Base-by-base conservation (phyloP, 768 basidiomycete genomes). In the Amanita inopinata region DNA sequence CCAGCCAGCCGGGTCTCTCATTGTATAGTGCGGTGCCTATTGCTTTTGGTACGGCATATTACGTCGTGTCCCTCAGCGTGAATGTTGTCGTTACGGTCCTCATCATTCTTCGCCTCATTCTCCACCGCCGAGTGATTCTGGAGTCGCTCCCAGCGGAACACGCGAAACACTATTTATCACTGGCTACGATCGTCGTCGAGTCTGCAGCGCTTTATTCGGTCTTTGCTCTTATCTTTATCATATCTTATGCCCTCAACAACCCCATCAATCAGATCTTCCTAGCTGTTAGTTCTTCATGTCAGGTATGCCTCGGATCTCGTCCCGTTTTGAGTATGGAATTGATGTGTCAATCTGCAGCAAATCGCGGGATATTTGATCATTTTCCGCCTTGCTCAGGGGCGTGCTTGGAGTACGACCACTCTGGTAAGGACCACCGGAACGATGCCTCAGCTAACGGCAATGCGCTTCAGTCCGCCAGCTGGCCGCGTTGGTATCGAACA, bases 321-420 rank as follows among this genome's bases (percentile, higher is more conserved):
- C 8, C 9, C 33, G 3, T 14, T 2, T 18, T 0, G 9, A 0
- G 18, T 42, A 15, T 9, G 5, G 4, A 24, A 43, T 54, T 40
- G 40, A 56, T 60, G 15, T 61, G 49, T 31, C 19, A 11, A 8
- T 30, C 17, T 6, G 46, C 47, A 72, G 70, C 61, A 68, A 55
- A 63, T 71, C 22, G 69, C 71, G 8, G 63, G 65, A 0, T 66
- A 70, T 46, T 58, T 72, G 17, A 72, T 73, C 43, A 70, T 70
- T 27, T 65, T 66, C 31, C 65, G 70, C 14, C 54, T 73, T 4
- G 65, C 69, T 3, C 57, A 67, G 45, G 71, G 71, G 10, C 61
- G 63, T 17, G 70, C 67, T 2, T 71, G 68, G 71, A 56, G 23
- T 15, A 11, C 43, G 31, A n/a, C 20, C 33, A 37, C 43, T 4